Conservation (phyloP, 225 moss, liverwort and hornwort genomes). For the Thuidium tamariscinum region DNA sequence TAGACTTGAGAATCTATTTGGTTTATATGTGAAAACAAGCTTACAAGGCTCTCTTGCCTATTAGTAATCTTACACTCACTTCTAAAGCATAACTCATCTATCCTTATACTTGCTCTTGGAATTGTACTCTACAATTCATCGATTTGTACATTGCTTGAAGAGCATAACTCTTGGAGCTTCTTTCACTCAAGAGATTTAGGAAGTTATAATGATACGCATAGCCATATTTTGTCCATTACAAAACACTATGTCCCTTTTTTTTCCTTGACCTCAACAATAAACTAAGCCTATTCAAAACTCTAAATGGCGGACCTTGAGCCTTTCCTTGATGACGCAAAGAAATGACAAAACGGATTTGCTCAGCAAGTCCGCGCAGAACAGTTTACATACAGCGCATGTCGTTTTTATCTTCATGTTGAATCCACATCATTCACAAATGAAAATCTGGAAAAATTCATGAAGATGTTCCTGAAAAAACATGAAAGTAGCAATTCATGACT, state of each 20-base stretch:
- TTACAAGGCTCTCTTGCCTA: neutral
- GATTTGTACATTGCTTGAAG: neutral
- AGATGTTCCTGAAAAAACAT: neutral
- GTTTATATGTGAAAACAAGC: neutral
- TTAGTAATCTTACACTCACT: too few relatives aligned
- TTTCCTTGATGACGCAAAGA: neutral
- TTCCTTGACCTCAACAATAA: neutral
- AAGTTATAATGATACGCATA: neutral
- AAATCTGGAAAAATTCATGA: constrained; percentile 17
- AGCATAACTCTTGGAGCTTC: neutral
- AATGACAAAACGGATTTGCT: too few relatives aligned
- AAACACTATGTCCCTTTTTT: neutral
- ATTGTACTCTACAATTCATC: neutral
- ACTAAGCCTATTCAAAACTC: neutral
- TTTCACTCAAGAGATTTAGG: neutral
- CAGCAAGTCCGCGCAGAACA: neutral
- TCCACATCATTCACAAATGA: neutral
- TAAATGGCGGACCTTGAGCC: neutral
- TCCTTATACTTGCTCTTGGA: neutral
- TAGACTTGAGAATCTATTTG: neutral
- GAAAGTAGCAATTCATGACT: neutral
- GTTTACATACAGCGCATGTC: neutral
- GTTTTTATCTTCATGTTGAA: neutral
- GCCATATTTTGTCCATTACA: neutral
- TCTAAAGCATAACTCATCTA: neutral